Evolutionary conservation across 2,329 filamentous ascomycete species (phyloP).

Genomic region (Capronia coronata): DNA sequence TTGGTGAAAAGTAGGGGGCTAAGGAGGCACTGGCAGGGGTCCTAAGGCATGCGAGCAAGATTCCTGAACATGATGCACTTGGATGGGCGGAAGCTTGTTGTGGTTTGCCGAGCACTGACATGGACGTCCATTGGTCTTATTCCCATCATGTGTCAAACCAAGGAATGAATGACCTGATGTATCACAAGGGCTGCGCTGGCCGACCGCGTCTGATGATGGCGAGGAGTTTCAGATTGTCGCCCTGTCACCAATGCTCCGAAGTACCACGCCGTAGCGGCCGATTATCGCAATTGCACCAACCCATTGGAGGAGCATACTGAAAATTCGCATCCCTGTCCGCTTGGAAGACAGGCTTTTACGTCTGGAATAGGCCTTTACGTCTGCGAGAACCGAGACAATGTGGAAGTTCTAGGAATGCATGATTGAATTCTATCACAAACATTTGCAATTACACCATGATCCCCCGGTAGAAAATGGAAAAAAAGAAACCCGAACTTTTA

Average conservation of each 20-base stretch:
- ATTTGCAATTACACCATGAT: no score
- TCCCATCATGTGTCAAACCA: constrained; percentile 7
- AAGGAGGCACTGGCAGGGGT: no score
- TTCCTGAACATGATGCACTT: not conserved
- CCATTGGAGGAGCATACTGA: no score
- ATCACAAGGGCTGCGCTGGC: not conserved
- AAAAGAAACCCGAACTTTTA: constrained; percentile 11
- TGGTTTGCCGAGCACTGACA: constrained; percentile 5
- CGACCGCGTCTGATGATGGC: not conserved
- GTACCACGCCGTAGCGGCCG: no score
- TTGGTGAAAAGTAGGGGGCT: no score
- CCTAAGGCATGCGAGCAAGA: not conserved
- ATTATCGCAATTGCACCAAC: no score
- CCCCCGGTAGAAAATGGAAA: no score
- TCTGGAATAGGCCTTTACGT: no score
- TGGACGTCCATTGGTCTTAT: not conserved
- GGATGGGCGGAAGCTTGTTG: not conserved
- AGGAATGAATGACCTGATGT: not conserved
- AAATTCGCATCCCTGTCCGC: no score
- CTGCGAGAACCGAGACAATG: not conserved
- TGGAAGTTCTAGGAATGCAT: not conserved
- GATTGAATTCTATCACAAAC: not conserved
- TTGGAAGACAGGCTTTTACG: no score
- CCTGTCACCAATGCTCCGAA: no score
- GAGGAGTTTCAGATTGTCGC: not conserved